Evolutionary conservation across 139 green algal species (phyloP), one percentile per base, ranked within the genome.

Genomic region (Chlamydomonas sp.): DNA sequence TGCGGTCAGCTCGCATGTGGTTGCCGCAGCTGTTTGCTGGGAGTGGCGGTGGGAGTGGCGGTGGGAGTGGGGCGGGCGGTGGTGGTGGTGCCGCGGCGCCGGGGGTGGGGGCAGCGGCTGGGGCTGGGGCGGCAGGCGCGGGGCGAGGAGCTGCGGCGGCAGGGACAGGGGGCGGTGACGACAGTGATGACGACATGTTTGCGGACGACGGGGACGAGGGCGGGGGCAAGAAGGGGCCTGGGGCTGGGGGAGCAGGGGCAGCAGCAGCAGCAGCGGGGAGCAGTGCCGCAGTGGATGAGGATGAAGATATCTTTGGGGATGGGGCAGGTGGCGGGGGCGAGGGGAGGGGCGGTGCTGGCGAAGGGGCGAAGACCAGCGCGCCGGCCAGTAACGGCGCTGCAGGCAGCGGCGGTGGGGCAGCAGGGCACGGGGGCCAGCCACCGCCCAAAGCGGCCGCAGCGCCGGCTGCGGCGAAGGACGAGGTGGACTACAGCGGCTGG

Each of bases 301-400:
- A 95, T 77, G 88, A 94, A 49, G 94, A 96, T 81, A 96, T 96
- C 89, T 96, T 96, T 92, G 94, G 85, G 2, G 92, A 93, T 20
- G 91, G 93, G n/a, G n/a, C n/a, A n/a, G n/a, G n/a, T 0, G 89
- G 79, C 4, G 82, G 78, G 2, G 71, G 67, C 69, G 57, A 72
- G 75, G 60, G 63, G 10, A 9, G 17, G 4, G 71, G 8, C 16
- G 20, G 58, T 6, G 66, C 74, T 31, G 20, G 61, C 59, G 69
- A 72, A 10, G 71, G 15, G 76, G 66, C 72, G n/a, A n/a, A n/a
- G n/a, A 60, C 58, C 49, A 57, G 8, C 58, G 78, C 14, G 20
- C 67, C 78, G 3, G 58, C 68, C 59, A 18, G 31, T 78, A 85
- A 69, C 68, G 18, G 85, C 69, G 77, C 31, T 31, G 4, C 63